Base-by-base conservation (phyloP, 192 early-diverging fungal species). In the Coemansia sp. region DNA sequence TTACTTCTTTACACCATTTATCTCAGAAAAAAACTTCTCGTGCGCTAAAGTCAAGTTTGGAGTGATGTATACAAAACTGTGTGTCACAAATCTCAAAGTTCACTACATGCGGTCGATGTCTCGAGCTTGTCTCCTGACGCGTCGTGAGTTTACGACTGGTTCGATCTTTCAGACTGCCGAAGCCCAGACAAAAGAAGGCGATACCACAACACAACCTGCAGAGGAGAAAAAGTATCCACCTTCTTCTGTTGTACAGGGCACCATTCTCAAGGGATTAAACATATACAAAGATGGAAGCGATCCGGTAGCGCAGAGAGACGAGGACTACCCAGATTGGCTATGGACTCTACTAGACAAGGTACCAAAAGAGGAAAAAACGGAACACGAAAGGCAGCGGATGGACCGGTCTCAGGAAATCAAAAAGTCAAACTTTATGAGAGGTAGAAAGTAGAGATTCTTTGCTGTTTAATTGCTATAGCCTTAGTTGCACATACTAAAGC, bases 281-380 rank as follows among this genome's bases (percentile, higher is more conserved):
- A 92, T 91, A 61, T 80, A 91, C 62, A 92, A 91, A 74, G 89
- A 90, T 57, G 89, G 88, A 46, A 85, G 87, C 57, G 94, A 98
- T 59, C 94, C 94, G 6, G 80, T 95, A 20, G 92, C 95, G 2
- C 82, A 89, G 30, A 87, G 87, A 17, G 96, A 98, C 66, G 80
- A 86, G 0, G 90, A 89, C 66, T 98, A 98, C 63, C 96, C 94
- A 5, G 87, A 85, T 0, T 96, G 96, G 96, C 86, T 98, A n/a
- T 98, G 94, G 94, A 86, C 88, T 8, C 75, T 95, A 42, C 75
- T 91, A 30, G 88, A 94, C 57, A 36, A 67, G 57, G 64, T 63
- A 5, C 71, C 79, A 0, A 63, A 66, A 11, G 79, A 66, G 27
- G 8, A 54, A n/a, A 36, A 33, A 29, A 33, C 61, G 3, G 84